Evolutionary conservation across 768 basidiomycete species (phyloP).

Genomic region (Austroboletus festivus): DNA sequence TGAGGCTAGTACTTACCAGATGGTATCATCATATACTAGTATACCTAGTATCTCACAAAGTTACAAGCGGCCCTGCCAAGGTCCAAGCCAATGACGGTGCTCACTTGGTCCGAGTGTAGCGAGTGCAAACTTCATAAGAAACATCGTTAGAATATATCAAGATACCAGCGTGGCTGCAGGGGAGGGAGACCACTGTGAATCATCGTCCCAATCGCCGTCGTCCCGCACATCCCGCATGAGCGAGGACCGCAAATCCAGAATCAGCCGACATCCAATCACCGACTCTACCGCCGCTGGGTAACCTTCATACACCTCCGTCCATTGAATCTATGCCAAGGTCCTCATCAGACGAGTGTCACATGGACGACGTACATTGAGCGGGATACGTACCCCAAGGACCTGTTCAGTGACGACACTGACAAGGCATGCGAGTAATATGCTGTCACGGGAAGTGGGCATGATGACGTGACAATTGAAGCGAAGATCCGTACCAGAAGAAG

Average conservation of each 20-base stretch:
- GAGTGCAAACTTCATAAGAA: no score
- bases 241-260: slow-evolving; percentile 4
- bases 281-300: slow-evolving; percentile 3
- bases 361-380: not conserved
- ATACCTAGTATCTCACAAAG: no score
- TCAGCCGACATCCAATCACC: slow-evolving; percentile 9
- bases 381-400: slow-evolving; percentile 2
- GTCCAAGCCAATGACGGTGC: no score
- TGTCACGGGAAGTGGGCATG: slow-evolving; percentile 4
- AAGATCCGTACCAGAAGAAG: slow-evolving; percentile 11
- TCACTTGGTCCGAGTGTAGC: no score
- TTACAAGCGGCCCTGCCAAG: no score
- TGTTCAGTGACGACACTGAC: not conserved
- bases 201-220: not conserved
- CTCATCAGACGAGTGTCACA: no score
- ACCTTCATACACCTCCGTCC: slow-evolving; percentile 3
- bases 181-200: not conserved
- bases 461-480: no score
- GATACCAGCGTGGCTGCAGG: no score
- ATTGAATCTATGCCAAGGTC: not conserved
- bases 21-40: no score
- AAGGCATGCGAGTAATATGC: slow-evolving; percentile 10
- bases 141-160: no score
- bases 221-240: not conserved
- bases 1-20: no score